These are phyloP conservation scores for Cyberlindnera galapagoensis DNA, from an alignment of 805 yeast genomes.

Conservation along the genomic window DNA sequence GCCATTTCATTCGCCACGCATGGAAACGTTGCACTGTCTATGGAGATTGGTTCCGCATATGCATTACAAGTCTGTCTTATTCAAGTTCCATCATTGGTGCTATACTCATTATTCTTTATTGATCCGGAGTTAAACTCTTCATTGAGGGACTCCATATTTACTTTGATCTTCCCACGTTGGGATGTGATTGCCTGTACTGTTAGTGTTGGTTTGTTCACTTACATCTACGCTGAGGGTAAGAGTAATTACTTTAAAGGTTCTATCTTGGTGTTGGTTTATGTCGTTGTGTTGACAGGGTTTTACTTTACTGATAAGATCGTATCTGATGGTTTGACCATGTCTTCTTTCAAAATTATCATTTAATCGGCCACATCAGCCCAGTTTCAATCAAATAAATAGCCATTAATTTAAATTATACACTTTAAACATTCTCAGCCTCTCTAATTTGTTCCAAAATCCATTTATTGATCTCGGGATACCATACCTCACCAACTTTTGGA, in stretches of 20 bases:
- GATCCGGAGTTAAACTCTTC: slow-evolving; percentile 27
- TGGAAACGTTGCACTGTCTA: slow-evolving; percentile 92
- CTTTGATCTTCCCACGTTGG: slow-evolving; percentile 92
- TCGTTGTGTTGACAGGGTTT: slow-evolving; percentile 75
- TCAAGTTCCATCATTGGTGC: slow-evolving; percentile 86
- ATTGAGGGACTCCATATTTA: slow-evolving; percentile 47
- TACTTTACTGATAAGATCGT: slow-evolving; percentile 41
- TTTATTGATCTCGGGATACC: slow-evolving; percentile 36
- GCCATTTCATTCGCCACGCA: slow-evolving; percentile 95
- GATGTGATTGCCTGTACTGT: slow-evolving; percentile 81
- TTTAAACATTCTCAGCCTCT: slow-evolving; percentile 4
- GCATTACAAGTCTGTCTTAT: slow-evolving; percentile 91
- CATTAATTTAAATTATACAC: no score
- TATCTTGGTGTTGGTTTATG: slow-evolving; percentile 71
- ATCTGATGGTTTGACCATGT: slow-evolving; percentile 2
- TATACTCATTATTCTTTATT: slow-evolving; percentile 57
- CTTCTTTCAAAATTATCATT: no score
- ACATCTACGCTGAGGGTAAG: slow-evolving; percentile 94
- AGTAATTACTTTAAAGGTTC: slow-evolving; percentile 95
- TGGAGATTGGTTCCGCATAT: slow-evolving; percentile 98
- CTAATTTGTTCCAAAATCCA: slow-evolving; percentile 25
- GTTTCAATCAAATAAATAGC: neutral
- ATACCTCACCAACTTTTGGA: slow-evolving; percentile 40
- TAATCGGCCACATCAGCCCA: no score
- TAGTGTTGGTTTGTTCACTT: slow-evolving; percentile 84